Evolutionary conservation across 106 monocot species (phyloP), one percentile per base, ranked within the genome.

Genomic region (Acanthochlamys bracteata): DNA sequence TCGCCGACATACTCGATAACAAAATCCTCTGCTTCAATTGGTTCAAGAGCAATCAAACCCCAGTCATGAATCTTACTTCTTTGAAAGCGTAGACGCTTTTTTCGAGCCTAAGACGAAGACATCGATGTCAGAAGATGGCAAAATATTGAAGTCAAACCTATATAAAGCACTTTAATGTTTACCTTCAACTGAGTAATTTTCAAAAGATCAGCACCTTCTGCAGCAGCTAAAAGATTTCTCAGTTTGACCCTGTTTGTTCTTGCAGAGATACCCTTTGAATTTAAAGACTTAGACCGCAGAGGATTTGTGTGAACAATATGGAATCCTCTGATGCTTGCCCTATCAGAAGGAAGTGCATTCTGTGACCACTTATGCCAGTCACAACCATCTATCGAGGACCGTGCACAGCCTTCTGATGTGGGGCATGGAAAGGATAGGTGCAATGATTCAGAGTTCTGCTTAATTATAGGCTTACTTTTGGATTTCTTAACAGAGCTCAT

Each of bases 1-100:
- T 98, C 85, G 16, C 96, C 96, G 0, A 98, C 96, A 83, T 98
- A 98, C 79, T 98, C 96, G 47, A 98, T 98, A 41, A 98, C 91
- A 83, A 98, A 98, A 60, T 98, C 96, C 68, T 98, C 91, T 45
- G 96, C 90, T 69, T 98, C 96, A 71, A 98, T 88, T 51, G 83
- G 88, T 68, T 98, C 96, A 59, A 92, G 96, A 12, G 96, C 91
- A 25, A 98, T 79, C 63, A 98, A 83, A 43, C 96, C 96, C 96
- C 96, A 98, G 73, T 98, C 96, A 77, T 98, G 96, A 63, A 98
- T 98, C 62, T 79, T 98, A 70, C 96, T 98, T 73, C 96, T 85
- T 60, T 98, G 96, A 75, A 98, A 98, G n/a, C 96, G 74, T 55
- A 98, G 60, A 24, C 81, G 68, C 53, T 98, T 98, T 43, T 88